Conservation (phyloP, 2,329 filamentous ascomycete genomes). For the Epichloe festucae region DNA sequence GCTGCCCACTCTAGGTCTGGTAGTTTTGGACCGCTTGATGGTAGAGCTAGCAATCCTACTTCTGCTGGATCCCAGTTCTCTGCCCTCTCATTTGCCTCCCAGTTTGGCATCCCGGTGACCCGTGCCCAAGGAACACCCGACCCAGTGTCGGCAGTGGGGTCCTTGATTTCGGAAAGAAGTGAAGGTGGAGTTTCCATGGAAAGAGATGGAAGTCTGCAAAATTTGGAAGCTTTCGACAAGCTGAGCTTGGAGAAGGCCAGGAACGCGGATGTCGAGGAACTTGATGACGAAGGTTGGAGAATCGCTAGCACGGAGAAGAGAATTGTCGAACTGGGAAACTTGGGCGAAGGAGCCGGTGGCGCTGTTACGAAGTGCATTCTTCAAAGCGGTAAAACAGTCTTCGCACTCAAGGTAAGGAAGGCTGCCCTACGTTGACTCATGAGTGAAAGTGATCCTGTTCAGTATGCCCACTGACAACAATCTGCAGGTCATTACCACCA, state of each 20-base stretch:
- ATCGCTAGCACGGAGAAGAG: constrained; percentile 81
- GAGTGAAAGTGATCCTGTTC: not conserved
- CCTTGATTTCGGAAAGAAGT: constrained; percentile 68
- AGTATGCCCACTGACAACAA: constrained; percentile 9
- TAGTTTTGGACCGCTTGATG: constrained; percentile 68
- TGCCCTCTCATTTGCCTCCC: constrained; percentile 64
- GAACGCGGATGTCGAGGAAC: constrained; percentile 78
- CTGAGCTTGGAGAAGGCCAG: constrained; percentile 70
- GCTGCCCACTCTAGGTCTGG: constrained; percentile 68
- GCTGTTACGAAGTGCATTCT: constrained; percentile 86
- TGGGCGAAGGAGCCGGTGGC: constrained; percentile 91
- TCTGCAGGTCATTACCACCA: constrained; percentile 83
- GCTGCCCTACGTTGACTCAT: not conserved
- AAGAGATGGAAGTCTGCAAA: constrained; percentile 66
- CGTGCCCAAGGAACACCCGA: constrained; percentile 61
- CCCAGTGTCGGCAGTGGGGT: constrained; percentile 77
- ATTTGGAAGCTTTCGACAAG: constrained; percentile 66
- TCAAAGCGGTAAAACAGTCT: constrained; percentile 84
- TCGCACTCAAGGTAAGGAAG: constrained; percentile 72
- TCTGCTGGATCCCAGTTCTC: constrained; percentile 84
- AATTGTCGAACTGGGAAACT: constrained; percentile 74
- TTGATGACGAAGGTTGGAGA: constrained; percentile 91
- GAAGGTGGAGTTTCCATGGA: constrained; percentile 69
- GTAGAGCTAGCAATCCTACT: constrained; percentile 65
- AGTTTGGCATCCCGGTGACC: constrained; percentile 53